Base-by-base conservation (phyloP, 2,329 filamentous ascomycete species). In the Aspergillus costaricaensis region DNA sequence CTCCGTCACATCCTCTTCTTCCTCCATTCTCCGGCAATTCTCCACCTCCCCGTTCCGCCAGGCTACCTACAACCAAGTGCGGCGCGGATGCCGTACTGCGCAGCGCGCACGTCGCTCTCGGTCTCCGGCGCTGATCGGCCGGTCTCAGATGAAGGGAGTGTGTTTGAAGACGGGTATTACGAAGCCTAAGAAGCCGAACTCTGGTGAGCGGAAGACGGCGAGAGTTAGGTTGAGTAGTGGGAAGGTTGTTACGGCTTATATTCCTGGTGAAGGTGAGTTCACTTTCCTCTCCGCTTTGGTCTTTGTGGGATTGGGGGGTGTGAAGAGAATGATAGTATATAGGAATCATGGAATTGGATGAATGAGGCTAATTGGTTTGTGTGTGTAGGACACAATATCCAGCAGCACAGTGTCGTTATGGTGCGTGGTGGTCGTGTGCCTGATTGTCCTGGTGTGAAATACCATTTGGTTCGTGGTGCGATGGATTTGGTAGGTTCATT, bases 171-270 rank as follows among this genome's bases (percentile, higher is more conserved):
- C 98, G 62, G 92, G 91, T 72, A 91, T 93, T 69, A 92, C 91
- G 70, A 92, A 95, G 73, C 95, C 95, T 59, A 99, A 99, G 88
- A 99, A 99, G 81, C 95, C 95, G 67, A 99, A 99, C 79, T 99
- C 95, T 27, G 95, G 93, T 58, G 92, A 98, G 83, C 85, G 95
- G 65, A 99, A 99, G 83, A 95, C 92, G 60, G 94, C 94, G 2
- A 91, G 94, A 82, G 89, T 99, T 19, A 85, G 93, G 68, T 82
- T 99, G 74, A 95, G 91, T 62, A 93, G 87, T 65, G 95, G 95
- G 58, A 91, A 88, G 74, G 85, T 96, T 61, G 84, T 99, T 64
- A 96, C 92, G 61, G 91, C 91, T 25, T 98, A 97, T 81, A 97
- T 99, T 72, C 92, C 93, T 36, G 95, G 95, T 55, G 94, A 98